Evolutionary conservation across 140 eudicot genomes (phyloP).

Genomic region (Stevia rebaudiana): DNA sequence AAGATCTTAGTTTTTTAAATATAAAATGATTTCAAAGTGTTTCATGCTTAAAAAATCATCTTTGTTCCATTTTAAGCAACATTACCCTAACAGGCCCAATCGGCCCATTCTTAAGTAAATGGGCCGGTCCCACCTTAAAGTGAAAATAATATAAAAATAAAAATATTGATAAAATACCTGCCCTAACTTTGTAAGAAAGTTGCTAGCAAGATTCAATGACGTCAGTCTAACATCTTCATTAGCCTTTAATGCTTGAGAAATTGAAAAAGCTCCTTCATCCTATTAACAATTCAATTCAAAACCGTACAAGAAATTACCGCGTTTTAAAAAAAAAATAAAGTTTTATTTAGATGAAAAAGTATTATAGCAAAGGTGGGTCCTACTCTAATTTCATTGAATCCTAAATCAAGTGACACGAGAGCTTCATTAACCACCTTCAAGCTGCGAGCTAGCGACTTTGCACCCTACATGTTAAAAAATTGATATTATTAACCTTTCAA

Average conservation of each 20-base stretch:
- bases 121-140: not conserved
- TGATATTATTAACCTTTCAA: slow-evolving; percentile 8
- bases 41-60: not conserved
- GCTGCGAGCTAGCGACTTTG: slow-evolving; percentile 80
- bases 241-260: slow-evolving; percentile 90
- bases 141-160: not conserved
- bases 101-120: slow-evolving; percentile 4
- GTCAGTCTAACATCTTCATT: slow-evolving; percentile 86
- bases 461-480: slow-evolving; percentile 58
- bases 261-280: slow-evolving; percentile 96
- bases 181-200: slow-evolving; percentile 82
- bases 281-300: slow-evolving; percentile 25
- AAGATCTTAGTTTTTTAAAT: not conserved
- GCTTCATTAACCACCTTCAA: slow-evolving; percentile 91
- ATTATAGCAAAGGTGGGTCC: not conserved
- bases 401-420: slow-evolving; percentile 71
- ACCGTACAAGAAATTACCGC: not conserved
- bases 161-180: slow-evolving; percentile 53
- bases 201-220: slow-evolving; percentile 67
- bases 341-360: not conserved
- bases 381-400: slow-evolving; percentile 93
- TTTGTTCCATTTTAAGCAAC: not conserved
- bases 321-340: not conserved
- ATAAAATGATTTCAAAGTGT: not conserved
- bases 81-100: not conserved